Percentiles rank a stretch among this genome's conserved stretches.
phyloP scores from a whole-genome alignment of 345 rosid species.

The Gossypium anomalum region DNA sequence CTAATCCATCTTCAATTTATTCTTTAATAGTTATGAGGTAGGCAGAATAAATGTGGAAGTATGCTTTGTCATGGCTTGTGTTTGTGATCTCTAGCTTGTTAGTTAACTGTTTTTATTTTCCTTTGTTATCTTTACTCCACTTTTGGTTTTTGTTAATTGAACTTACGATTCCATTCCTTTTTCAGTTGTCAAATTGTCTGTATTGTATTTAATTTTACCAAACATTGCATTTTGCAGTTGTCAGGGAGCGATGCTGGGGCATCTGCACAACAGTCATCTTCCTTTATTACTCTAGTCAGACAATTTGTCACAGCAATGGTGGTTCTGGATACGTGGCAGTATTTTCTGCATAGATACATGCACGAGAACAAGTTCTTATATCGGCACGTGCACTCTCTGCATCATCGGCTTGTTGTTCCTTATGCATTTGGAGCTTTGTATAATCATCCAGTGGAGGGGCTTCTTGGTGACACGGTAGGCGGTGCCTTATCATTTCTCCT shows the following conservation, averaged over 20 bases:
- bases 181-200: background rate
- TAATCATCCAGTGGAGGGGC: conserved; percentile 81
- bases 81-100: background rate
- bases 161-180: background rate
- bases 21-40: background rate
- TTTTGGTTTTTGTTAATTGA: background rate
- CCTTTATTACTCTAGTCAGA: conserved; percentile 49
- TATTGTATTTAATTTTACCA: background rate
- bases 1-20: background rate
- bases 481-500: conserved; percentile 75
- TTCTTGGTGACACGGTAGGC: conserved; percentile 68
- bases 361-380: conserved; percentile 81
- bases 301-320: conserved; percentile 72
- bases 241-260: conserved; percentile 52
- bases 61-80: background rate
- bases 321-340: conserved; percentile 80
- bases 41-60: background rate
- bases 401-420: conserved; percentile 83
- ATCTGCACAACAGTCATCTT: conserved; percentile 30
- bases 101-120: background rate
- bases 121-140: too few relatives aligned
- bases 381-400: conserved; percentile 73
- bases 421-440: conserved; percentile 80
- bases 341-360: conserved; percentile 81
- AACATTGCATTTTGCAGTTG: conserved; percentile 37